Conservation (phyloP, 2,329 filamentous ascomycete genomes). For the Aspergillus hortae region DNA sequence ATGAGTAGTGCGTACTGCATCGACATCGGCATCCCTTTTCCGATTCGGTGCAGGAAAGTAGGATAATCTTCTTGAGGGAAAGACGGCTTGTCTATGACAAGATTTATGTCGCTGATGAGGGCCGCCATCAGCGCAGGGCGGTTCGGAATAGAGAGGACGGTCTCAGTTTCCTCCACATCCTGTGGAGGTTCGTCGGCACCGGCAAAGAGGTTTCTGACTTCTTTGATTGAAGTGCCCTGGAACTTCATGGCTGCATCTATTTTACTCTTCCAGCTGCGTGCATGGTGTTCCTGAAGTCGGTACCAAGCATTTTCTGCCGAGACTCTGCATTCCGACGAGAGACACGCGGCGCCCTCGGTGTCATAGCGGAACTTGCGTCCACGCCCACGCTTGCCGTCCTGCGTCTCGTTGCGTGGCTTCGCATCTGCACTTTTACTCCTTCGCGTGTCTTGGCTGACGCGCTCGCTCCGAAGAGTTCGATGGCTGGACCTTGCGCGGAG, state of each 20-base stretch:
- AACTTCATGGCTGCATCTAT: conserved; percentile 73
- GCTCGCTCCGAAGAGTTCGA: conserved; percentile 40
- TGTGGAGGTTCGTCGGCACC: conserved; percentile 77
- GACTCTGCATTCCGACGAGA: conserved; percentile 70
- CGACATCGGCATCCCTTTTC: conserved; percentile 93
- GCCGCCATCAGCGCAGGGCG: conserved; percentile 79
- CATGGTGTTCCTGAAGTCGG: conserved; percentile 74
- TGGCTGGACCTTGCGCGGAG: conserved; percentile 52
- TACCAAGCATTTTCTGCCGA: conserved; percentile 72
- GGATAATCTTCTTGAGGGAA: conserved; percentile 81
- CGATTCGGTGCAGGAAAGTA: conserved; percentile 78
- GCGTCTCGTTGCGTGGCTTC: conserved; percentile 28
- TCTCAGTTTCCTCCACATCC: conserved; percentile 77
- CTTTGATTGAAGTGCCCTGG: conserved; percentile 70
- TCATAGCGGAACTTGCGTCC: conserved; percentile 62
- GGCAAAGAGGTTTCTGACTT: conserved; percentile 76
- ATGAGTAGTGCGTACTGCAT: conserved; percentile 88
- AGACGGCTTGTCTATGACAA: conserved; percentile 86
- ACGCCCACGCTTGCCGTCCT: conserved; percentile 32
- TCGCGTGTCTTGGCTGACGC: conserved; percentile 35
- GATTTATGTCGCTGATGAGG: conserved; percentile 76
- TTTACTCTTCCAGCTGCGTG: conserved; percentile 85
- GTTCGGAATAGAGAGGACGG: conserved; percentile 78
- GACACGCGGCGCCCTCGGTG: conserved; percentile 68
- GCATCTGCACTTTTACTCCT: conserved; percentile 58